Conservation (phyloP, 31 red algal genomes). For the Endocladia muricata region DNA sequence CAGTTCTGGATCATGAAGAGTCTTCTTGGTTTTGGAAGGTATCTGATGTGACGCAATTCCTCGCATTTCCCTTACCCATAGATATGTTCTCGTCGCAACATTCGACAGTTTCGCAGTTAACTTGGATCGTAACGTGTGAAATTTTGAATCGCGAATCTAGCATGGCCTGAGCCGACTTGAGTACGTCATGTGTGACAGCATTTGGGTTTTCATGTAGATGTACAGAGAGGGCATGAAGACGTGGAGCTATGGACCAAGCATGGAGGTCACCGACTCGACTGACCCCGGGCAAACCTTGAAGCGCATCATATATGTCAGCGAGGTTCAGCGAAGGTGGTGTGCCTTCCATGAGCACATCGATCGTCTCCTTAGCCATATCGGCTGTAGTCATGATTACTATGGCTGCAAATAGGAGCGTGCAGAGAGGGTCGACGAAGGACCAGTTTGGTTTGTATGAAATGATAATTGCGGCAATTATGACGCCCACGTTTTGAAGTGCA, state of each 20-base stretch:
- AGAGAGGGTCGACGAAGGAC: constrained; percentile 79
- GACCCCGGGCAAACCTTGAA: constrained; percentile 66
- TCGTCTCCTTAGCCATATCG: constrained; percentile 66
- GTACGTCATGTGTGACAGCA: constrained; percentile 36
- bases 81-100: constrained; percentile 50
- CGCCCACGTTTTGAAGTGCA: constrained; percentile 84
- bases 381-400: constrained; percentile 83
- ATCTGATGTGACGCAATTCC: not conserved
- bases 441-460: constrained; percentile 63
- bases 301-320: constrained; percentile 56
- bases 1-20: too few species aligned
- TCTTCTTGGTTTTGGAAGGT: not conserved
- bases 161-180: constrained; percentile 60
- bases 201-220: constrained; percentile 42
- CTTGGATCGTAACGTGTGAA: constrained; percentile 79
- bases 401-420: constrained; percentile 77
- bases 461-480: constrained; percentile 76
- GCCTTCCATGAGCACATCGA: constrained; percentile 91
- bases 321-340: constrained; percentile 69
- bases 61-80: not conserved
- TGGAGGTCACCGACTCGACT: constrained; percentile 82
- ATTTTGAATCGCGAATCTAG: constrained; percentile 66
- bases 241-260: constrained; percentile 77
- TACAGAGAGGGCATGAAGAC: constrained; percentile 62
- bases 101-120: constrained; percentile 73